phyloP scores from a whole-genome alignment of 2,329 filamentous ascomycete species.

The Dactylellina haptotyla region DNA sequence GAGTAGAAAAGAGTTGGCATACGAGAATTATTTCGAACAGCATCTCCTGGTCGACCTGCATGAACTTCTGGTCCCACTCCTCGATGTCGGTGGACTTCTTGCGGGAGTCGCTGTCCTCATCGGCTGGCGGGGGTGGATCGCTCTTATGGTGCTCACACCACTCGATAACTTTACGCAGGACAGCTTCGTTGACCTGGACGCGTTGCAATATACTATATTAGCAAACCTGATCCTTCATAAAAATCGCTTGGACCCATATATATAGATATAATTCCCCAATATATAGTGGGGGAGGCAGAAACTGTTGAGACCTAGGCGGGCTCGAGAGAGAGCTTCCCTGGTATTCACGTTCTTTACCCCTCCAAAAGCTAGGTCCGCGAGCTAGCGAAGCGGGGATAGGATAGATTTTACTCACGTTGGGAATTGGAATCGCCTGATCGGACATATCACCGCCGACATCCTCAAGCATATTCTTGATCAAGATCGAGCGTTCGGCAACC shows the following conservation, averaged over 20 bases:
- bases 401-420: constrained; percentile 72
- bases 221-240: no score
- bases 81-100: constrained; percentile 99
- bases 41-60: constrained; percentile 99
- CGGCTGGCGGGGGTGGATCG: constrained; percentile 81
- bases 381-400: constrained; percentile 12
- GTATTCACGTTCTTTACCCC: constrained; percentile 52
- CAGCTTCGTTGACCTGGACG: constrained; percentile 83
- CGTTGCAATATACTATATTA: background rate
- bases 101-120: constrained; percentile 91
- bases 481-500: constrained; percentile 87
- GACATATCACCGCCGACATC: constrained; percentile 76
- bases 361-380: constrained; percentile 57
- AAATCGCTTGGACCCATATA: no score
- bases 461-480: constrained; percentile 98
- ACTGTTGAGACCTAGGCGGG: no score
- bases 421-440: constrained; percentile 81
- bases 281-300: no score
- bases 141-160: constrained; percentile 96
- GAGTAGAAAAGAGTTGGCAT: constrained; percentile 61
- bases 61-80: constrained; percentile 99
- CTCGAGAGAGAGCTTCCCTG: background rate
- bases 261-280: no score
- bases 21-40: constrained; percentile 98
- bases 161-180: constrained; percentile 94